Base-by-base conservation (phyloP, 2,329 filamentous ascomycete species). In the Botrytis fabae region DNA sequence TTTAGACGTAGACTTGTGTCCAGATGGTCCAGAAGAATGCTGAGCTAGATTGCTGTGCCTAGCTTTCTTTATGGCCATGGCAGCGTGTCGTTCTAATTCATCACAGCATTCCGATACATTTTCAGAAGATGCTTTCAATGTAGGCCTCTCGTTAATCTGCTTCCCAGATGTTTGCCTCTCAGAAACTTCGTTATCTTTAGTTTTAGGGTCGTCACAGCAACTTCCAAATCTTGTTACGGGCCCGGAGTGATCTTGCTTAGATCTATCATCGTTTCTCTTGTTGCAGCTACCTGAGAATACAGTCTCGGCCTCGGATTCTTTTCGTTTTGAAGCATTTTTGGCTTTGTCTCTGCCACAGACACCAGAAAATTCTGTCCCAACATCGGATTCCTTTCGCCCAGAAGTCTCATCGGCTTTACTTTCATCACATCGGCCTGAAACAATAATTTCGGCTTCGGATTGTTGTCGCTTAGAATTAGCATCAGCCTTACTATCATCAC, bases 381-480 rank as follows among this genome's bases (percentile, higher is more conserved):
- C 38, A 20, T 69, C 65, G 10, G 65, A 69, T 28, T 57, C 35
- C 20, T 42, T 44, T 42, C n/a, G 38, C 10, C 25, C 20, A 1
- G 44, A 51, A 66, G 28, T 8, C 8, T 42, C 12, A n/a, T 66
- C 38, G n/a, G 20, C 25, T 51, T 68, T 57, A 18, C 35, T 54
- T 28, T 68, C 42, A 1, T 68, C 48, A 28, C 48, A 57, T 10
- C 6, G 20, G 12, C n/a, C 48, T 8, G 48, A 69, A 57, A 69
- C 57, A 25, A 25, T 32, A 4, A 38, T 69, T 57, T 69, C 65
- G 38, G 48, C 65, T 69, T 57, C 65, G 7, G 65, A 69, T 18
- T 57, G 10, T 32, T 69, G 48, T 32, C 65, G 65, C 65, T 69
- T 42, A 20, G 14, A 32, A 4, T 14, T 42, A 20, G 9, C 40